Conservation (phyloP, 2,329 filamentous ascomycete genomes). For the Phyllosticta citribraziliensis region DNA sequence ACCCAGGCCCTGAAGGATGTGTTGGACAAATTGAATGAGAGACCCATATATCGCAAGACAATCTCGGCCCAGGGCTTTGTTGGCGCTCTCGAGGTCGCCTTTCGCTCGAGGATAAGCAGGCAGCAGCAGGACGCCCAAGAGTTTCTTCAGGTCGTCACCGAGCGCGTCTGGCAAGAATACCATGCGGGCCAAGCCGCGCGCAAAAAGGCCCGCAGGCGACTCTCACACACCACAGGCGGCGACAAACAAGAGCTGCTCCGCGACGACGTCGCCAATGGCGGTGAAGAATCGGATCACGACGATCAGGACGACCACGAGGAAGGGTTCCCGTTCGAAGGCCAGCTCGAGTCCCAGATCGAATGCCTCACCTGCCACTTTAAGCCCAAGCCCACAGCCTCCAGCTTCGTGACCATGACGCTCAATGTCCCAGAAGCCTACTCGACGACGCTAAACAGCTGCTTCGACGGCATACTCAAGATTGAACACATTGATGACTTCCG, state of each 20-base stretch:
- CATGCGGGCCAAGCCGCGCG: slow-evolving; percentile 72
- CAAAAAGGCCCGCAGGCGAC: slow-evolving; percentile 36
- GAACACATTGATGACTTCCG: slow-evolving; percentile 96
- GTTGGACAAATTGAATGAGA: slow-evolving; percentile 83
- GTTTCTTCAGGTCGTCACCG: slow-evolving; percentile 86
- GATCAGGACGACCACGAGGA: slow-evolving; percentile 43
- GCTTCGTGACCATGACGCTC: slow-evolving; percentile 84
- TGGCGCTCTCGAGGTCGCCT: slow-evolving; percentile 70
- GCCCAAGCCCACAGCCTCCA: slow-evolving; percentile 71
- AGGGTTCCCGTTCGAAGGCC: slow-evolving; percentile 86
- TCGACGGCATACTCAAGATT: slow-evolving; percentile 88
- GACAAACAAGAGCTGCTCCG: slow-evolving; percentile 20
- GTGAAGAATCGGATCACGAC: slow-evolving; percentile 16
- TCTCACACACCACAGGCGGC: slow-evolving; percentile 11
- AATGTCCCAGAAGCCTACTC: slow-evolving; percentile 75
- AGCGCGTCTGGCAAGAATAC: slow-evolving; percentile 89
- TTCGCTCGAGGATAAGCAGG: slow-evolving; percentile 80
- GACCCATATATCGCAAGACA: slow-evolving; percentile 87
- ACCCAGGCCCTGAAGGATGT: slow-evolving; percentile 86
- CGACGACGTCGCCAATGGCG: slow-evolving; percentile 11
- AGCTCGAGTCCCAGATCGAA: slow-evolving; percentile 87
- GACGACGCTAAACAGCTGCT: slow-evolving; percentile 75
- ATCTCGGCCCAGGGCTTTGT: slow-evolving; percentile 85
- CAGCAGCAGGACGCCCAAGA: slow-evolving; percentile 98
- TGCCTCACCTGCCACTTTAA: slow-evolving; percentile 85